Evolutionary conservation across 192 early-diverging fungal genomes (phyloP), one percentile per base, ranked within the genome.

Genomic region (Umbelopsis ramanniana): DNA sequence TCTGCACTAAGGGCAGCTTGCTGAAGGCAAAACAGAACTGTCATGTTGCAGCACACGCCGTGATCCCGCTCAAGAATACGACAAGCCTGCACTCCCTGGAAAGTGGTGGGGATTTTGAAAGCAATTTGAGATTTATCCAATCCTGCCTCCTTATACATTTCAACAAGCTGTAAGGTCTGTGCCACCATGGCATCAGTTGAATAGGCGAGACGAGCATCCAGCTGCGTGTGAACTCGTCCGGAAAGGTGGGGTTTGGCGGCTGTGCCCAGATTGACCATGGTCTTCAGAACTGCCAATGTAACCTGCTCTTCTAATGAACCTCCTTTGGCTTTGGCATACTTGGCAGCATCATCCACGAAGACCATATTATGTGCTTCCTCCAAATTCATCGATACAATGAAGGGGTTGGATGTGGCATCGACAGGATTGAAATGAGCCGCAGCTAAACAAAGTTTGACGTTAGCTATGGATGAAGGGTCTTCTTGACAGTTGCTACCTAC

Each of bases 341-440:
- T 46, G 22, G 45, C 40, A 24, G 67, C 67, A 23, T 68, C 46
- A 47, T 68, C 67, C 1, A 68, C 67, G 23, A 68, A 68, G 9
- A 17, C 23, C 21, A 15, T 23, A 24, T 47, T 47, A 24, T 68
- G 67, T n/a, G 67, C 10, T 29, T 17, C 40, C 21, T 46, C 46
- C 4, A 68, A 46, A 38, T 68, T 68, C 23, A 37, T 19, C 1
- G 45, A 68, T 8, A 68, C 46, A 26, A 68, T 68, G 45, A 29
- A 46, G 19, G 67, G 67, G 26, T 68, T 68, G 19, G 67, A 68
- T 6, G 67, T 68, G n/a, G 67, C 67, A 48, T 68, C 67, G n/a
- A 68, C 43, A 17, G 67, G 67, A 10, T 48, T 46, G 45, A 68
- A 68, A 22, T 68, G 40, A 15, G 40, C 67, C 0, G 43, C 67